Base-by-base conservation (phyloP, 2,329 filamentous ascomycete genomes). In the Calonectria hawksworthii region DNA sequence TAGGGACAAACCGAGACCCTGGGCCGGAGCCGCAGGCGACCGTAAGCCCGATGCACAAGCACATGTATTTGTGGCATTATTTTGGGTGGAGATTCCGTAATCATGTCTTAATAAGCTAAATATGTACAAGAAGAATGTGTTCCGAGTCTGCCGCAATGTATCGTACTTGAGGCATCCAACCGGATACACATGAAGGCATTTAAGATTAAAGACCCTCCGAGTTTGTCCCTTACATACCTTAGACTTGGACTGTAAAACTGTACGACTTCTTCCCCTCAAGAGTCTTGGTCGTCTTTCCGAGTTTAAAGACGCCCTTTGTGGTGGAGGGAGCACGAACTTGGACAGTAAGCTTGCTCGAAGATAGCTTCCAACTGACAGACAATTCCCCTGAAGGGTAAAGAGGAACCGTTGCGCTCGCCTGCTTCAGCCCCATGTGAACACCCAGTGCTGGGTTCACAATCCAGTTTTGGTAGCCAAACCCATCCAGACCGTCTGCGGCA, bases 381-480 rank as follows among this genome's bases (percentile, higher is more conserved):
- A 70, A 9, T n/a, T 50, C 30, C 7, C 54, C 54, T 10, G 54
- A 70, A 4, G 68, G 68, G 26, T 44, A 68, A 30, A 64, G 30
- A 36, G 68, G 68, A 30, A 70, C n/a, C 0, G 52, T 61, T 21
- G 68, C 68, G 16, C 54, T 30, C 1, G 68, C 68, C 10, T 70
- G 41, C 3, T 36, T 4, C 36, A 70, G 30, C 1, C 68, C 68
- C 52, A 70, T 63, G 32, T 61, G 32, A 30, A 70, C 41, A n/a
- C 68, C 68, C 14, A 64, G 21, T 16, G 32, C 68, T 14, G 68
- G 68, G n/a, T 59, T 63, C 14, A 70, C 34, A n/a, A 70, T 21
- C 68, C 68, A 70, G 30, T 70, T 70, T 26, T 51, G 28, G 28
- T 64, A 64, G 14, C 68, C 68, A 47, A 70, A 72, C n/a, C 70